phyloP scores from a whole-genome alignment of 257 asterid genomes.

The Solanum chmielewskii region DNA sequence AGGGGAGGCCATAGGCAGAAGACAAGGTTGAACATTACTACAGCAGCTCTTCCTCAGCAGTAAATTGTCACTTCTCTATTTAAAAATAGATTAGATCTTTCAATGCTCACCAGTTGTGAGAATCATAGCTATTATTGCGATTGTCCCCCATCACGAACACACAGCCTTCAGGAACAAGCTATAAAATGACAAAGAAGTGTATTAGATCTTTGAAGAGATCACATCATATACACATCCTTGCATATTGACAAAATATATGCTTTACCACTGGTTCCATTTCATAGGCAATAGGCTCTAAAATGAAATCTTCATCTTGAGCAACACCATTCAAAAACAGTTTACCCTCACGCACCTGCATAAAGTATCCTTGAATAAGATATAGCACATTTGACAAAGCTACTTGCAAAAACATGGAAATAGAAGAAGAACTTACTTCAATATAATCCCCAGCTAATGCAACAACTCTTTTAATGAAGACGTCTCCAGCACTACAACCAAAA shows the following conservation, averaged over 20 bases:
- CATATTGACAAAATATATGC: background rate
- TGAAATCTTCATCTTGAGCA: constrained; percentile 71
- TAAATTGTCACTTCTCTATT: background rate
- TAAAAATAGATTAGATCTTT: background rate
- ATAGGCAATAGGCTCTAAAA: constrained; percentile 79
- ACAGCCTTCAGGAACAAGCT: constrained; percentile 85
- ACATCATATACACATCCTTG: background rate
- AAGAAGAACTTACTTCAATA: constrained; percentile 47
- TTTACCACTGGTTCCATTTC: constrained; percentile 81
- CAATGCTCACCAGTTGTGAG: constrained; percentile 62
- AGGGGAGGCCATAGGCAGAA: background rate
- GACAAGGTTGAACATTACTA: background rate
- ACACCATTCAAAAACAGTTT: constrained; percentile 64
- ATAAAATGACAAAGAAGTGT: background rate
- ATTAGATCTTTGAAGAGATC: background rate
- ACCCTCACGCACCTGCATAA: constrained; percentile 61
- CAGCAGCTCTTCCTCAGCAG: background rate
- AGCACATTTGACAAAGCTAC: background rate
- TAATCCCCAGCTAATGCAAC: constrained; percentile 91
- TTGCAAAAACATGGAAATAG: background rate
- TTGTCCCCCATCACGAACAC: constrained; percentile 97
- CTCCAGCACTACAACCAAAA: constrained; percentile 54
- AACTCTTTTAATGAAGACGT: constrained; percentile 80
- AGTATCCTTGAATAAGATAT: background rate
- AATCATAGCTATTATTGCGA: constrained; percentile 88